Evolutionary conservation across 345 rosid genomes (phyloP).

Genomic region (Garcia nutans): DNA sequence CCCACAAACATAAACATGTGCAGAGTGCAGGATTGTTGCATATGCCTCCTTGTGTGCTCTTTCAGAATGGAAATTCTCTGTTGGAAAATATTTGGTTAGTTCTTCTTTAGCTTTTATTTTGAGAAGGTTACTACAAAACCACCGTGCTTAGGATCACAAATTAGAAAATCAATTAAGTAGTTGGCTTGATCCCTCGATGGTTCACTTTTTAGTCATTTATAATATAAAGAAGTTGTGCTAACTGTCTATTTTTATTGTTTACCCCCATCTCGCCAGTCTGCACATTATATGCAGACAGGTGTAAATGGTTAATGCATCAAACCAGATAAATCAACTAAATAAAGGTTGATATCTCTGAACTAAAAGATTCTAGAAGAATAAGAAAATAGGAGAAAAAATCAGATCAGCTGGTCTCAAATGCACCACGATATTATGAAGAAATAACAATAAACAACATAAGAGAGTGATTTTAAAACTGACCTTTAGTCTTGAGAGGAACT

Average conservation of each 20-base stretch:
- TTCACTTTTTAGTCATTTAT: not conserved
- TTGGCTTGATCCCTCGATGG: not conserved
- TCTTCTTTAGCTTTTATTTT: not conserved
- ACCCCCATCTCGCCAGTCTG: not conserved
- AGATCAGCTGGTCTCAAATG: not conserved
- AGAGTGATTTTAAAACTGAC: constrained; percentile 36
- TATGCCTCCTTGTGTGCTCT: constrained; percentile 68
- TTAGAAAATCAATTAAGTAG: not conserved
- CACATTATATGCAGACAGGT: not conserved
- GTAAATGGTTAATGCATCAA: not conserved
- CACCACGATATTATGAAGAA: not conserved
- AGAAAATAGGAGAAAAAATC: not conserved
- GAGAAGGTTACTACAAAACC: not conserved
- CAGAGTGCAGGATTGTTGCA: constrained; percentile 88
- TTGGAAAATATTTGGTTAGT: not conserved
- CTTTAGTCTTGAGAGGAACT: constrained; percentile 80
- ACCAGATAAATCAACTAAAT: not conserved
- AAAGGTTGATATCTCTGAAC: not conserved
- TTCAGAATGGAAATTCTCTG: constrained; percentile 71
- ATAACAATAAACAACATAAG: not conserved
- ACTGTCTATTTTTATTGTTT: not conserved
- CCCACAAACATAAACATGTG: constrained; percentile 76
- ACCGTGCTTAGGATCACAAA: constrained; percentile 1
- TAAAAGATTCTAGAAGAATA: not conserved
- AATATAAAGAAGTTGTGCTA: not conserved